Percentiles rank a stretch among this genome's conserved stretches.
Conservation (phyloP, 2,329 filamentous ascomycete species). For the Chaetomiaceae sp. region DNA sequence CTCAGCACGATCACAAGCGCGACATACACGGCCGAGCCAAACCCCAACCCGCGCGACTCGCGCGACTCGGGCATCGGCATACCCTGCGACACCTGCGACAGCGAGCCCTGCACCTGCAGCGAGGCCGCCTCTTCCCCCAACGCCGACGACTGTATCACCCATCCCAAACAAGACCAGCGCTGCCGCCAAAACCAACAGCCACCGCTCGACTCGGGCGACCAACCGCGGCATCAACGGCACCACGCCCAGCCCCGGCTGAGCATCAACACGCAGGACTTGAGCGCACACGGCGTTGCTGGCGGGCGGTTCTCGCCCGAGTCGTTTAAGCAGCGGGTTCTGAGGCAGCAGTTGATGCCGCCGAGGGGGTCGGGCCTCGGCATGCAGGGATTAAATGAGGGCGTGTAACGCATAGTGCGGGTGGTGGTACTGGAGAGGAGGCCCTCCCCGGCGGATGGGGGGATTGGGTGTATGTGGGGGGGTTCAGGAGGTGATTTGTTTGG, state of each 20-base stretch:
- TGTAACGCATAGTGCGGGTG: no score
- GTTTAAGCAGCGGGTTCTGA: constrained; percentile 26
- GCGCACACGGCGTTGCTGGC: not conserved
- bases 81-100: constrained; percentile 15
- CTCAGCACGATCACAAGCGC: not conserved
- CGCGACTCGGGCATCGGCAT: constrained; percentile 24
- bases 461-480: no score
- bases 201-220: no score
- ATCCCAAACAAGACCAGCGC: not conserved
- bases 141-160: no score
- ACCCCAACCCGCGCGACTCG: constrained; percentile 10
- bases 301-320: constrained; percentile 24
- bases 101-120: constrained; percentile 2
- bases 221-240: not conserved
- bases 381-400: no score
- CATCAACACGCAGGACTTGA: constrained; percentile 6
- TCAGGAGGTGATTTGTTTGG: no score
- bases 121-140: not conserved
- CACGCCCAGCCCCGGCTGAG: not conserved
- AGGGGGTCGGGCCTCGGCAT: not conserved
- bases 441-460: no score
- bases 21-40: not conserved
- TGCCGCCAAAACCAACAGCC: not conserved
- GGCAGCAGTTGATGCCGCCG: constrained; percentile 4
- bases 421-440: no score